These are phyloP conservation scores for Phaeoacremonium minimum DNA, from an alignment of 2,329 filamentous ascomycete genomes.

Conservation along the genomic window DNA sequence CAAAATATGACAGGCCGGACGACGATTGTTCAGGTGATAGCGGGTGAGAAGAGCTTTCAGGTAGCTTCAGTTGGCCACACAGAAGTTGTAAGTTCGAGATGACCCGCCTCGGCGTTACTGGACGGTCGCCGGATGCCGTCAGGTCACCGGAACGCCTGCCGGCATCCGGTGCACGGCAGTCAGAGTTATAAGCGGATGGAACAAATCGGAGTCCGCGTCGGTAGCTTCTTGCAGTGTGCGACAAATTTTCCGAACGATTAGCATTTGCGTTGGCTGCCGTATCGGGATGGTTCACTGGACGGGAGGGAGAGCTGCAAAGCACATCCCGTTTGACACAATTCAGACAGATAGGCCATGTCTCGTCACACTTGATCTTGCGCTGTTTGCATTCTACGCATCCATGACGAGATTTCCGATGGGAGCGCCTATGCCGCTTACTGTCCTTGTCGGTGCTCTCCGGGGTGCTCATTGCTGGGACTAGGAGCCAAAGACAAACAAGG, in stretches of 20 bases:
- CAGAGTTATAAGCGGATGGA: background rate
- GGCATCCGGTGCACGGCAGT: no score
- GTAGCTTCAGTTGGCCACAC: no score
- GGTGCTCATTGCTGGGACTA: no score
- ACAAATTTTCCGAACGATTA: background rate
- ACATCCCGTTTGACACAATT: background rate
- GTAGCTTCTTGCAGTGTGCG: background rate
- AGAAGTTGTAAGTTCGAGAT: no score
- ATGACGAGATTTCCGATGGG: background rate
- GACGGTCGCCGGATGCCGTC: no score
- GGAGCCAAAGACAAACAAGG: no score
- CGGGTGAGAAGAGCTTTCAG: no score
- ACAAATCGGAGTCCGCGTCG: background rate
- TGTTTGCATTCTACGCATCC: background rate
- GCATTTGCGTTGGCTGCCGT: background rate
- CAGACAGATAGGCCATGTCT: background rate
- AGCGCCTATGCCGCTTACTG: no score
- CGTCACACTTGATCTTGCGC: background rate
- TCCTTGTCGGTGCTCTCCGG: no score
- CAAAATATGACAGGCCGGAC: background rate
- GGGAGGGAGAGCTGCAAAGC: background rate
- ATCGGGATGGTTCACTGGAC: background rate
- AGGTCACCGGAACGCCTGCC: no score
- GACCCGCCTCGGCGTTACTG: no score
- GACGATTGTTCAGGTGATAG: no score